phyloP scores from a whole-genome alignment of 169 alveolate genomes.

The Plasmodium inui region DNA sequence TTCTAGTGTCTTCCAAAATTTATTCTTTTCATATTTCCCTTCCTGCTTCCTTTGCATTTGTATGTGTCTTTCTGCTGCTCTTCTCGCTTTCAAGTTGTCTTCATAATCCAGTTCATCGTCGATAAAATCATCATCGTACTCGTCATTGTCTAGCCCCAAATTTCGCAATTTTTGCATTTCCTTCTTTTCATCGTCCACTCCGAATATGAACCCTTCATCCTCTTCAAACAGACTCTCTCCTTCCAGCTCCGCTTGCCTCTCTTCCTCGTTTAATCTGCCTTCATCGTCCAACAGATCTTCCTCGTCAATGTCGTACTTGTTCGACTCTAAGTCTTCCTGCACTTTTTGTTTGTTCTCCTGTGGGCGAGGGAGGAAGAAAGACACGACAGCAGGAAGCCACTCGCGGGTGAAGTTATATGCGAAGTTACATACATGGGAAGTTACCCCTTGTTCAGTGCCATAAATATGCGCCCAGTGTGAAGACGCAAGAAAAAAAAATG shows the following conservation, averaged over 20 bases:
- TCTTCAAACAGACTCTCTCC: constrained; percentile 86
- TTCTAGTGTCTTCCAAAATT: constrained; percentile 82
- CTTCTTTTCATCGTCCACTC: constrained; percentile 81
- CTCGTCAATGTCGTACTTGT: constrained; percentile 83
- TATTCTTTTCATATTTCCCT: constrained; percentile 75
- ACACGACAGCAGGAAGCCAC: neutral
- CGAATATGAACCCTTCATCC: constrained; percentile 85
- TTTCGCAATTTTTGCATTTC: constrained; percentile 85
- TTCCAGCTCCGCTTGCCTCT: constrained; percentile 82
- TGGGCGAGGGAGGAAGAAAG: neutral
- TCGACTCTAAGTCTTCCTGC: constrained; percentile 78
- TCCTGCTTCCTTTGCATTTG: constrained; percentile 77
- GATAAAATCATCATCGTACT: constrained; percentile 87
- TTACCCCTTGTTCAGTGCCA: neutral
- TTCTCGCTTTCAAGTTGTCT: constrained; percentile 88
- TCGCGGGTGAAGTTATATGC: neutral
- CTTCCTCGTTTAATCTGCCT: constrained; percentile 83
- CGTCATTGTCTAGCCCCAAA: constrained; percentile 85
- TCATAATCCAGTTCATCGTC: constrained; percentile 88
- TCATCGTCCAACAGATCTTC: constrained; percentile 83
- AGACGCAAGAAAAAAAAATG: neutral
- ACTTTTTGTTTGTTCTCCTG: constrained; percentile 51
- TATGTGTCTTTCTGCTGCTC: constrained; percentile 88
- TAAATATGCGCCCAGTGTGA: neutral
- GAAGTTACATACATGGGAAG: neutral